Conservation (phyloP, 2,329 filamentous ascomycete genomes). For the Sporothrix inflata region DNA sequence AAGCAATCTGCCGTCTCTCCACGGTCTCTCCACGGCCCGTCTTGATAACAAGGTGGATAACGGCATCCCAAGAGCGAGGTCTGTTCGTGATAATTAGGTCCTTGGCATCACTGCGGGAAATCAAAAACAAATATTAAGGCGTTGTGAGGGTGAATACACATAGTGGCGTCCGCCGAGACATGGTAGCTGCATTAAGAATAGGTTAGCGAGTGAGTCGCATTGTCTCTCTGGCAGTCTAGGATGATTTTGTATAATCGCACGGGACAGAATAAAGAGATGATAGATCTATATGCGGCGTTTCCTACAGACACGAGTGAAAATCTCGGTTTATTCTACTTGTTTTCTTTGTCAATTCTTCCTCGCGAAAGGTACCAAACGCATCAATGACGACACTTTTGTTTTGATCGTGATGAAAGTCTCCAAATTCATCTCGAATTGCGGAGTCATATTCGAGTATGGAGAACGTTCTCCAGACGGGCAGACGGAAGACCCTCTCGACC, state of each 20-base stretch:
- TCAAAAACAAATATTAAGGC: neutral
- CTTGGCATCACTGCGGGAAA: constrained; percentile 5
- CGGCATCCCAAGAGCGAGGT: neutral
- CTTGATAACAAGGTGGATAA: neutral
- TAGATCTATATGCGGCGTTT: neutral
- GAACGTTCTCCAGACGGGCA: neutral
- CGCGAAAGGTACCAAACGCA: too few relatives aligned
- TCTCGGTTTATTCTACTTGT: neutral
- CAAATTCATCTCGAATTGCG: neutral
- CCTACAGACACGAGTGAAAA: neutral
- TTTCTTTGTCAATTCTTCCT: neutral
- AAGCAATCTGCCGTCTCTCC: neutral
- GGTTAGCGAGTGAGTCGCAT: neutral
- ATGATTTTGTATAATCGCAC: too few relatives aligned
- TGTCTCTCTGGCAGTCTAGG: too few relatives aligned
- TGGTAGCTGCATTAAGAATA: neutral
- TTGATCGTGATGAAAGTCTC: neutral
- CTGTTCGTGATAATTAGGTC: neutral
- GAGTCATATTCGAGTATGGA: neutral
- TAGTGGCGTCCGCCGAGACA: too few relatives aligned
- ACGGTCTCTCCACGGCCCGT: neutral
- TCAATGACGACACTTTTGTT: neutral
- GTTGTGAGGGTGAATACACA: too few relatives aligned
- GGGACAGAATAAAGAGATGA: neutral
- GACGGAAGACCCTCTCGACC: neutral